Percentiles rank a stretch among this genome's conserved stretches.
phyloP scores from a whole-genome alignment of 306 rosid species.

The Cicer cuneatum region DNA sequence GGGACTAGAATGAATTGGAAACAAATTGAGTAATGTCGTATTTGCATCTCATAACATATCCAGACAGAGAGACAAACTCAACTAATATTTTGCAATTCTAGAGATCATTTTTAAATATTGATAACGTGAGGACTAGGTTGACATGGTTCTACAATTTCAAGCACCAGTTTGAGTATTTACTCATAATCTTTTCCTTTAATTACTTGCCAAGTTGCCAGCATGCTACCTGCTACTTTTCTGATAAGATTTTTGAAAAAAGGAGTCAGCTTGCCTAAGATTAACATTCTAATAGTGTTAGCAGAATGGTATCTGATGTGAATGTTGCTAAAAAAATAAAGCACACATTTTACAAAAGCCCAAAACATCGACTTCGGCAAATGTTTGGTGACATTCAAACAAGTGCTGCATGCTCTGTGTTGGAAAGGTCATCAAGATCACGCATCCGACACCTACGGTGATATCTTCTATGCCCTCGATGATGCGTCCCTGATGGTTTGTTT shows the following conservation, averaged over 20 bases:
- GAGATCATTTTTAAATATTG: too few relatives aligned
- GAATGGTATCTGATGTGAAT: constrained; percentile 4
- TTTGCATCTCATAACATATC: too few relatives aligned
- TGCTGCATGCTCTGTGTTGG: constrained; percentile 40
- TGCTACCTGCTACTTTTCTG: constrained; percentile 3
- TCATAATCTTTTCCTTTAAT: background rate
- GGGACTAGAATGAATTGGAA: too few relatives aligned
- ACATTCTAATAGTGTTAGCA: background rate
- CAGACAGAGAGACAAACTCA: too few relatives aligned
- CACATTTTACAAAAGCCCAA: background rate
- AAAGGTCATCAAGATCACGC: constrained; percentile 51
- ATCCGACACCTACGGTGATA: constrained; percentile 67
- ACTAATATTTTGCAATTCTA: too few relatives aligned
- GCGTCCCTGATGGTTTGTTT: constrained; percentile 48
- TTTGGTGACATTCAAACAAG: constrained; percentile 37
- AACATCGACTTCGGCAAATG: constrained; percentile 14
- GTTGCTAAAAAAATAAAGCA: constrained; percentile 7
- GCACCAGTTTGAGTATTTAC: too few relatives aligned
- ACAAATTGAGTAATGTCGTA: too few relatives aligned
- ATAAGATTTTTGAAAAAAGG: background rate
- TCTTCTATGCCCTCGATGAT: constrained; percentile 60
- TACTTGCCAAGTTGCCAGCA: background rate
- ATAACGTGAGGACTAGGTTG: too few relatives aligned
- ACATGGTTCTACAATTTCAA: too few relatives aligned
- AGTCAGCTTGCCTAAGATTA: too few relatives aligned